Evolutionary conservation across 2,329 filamentous ascomycete genomes (phyloP), one percentile per base, ranked within the genome.

Genomic region (Ceratocystis eucalypticola): DNA sequence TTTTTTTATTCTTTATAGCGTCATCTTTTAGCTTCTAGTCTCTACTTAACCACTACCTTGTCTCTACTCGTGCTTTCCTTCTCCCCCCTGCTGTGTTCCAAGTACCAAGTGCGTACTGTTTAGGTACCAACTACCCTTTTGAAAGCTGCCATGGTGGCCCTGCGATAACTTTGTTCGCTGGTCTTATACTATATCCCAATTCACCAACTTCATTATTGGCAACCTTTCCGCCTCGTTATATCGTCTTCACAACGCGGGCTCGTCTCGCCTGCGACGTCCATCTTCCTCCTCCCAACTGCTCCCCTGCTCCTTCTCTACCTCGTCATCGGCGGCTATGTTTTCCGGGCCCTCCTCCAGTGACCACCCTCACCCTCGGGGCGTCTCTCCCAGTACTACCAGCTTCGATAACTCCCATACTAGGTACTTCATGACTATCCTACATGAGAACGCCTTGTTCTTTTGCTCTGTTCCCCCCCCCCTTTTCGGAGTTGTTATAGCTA

Each of bases 361-460:
- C 46, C 66, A 59, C 30, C 45, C 63, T 28, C 62, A 59, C 45
- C 45, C 63, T 28, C 62, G 62, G 17, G 66, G 66, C 53, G 57
- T 65, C 6, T 67, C 66, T 30, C 66, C 66, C 44, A 67, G 57
- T 41, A 63, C 62, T 50, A 57, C 62, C 17, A 67, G 66, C 45
- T 67, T 67, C 46, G 66, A 67, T 30, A 61, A 37, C 28, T 62
- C 62, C 37, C 30, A 57, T 28, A n/a, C 63, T 7, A 65, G 63
- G 63, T 65, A 59, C 50, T 50, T 59, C 62, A 50, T 57, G 45
- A 25, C 37, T 44, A 33, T 45, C 22, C 64, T 4, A 37, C 33
- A 25, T 62, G 41, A 15, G 10, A 30, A 50, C 22, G 12, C 41
- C 12, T 4, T 46, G 17, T 10, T 17, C 12, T 30, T n/a, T 25